These are phyloP conservation scores for Oryza glaberrima DNA, from an alignment of 176 grass and related monocot genomes.

Conservation along the genomic window DNA sequence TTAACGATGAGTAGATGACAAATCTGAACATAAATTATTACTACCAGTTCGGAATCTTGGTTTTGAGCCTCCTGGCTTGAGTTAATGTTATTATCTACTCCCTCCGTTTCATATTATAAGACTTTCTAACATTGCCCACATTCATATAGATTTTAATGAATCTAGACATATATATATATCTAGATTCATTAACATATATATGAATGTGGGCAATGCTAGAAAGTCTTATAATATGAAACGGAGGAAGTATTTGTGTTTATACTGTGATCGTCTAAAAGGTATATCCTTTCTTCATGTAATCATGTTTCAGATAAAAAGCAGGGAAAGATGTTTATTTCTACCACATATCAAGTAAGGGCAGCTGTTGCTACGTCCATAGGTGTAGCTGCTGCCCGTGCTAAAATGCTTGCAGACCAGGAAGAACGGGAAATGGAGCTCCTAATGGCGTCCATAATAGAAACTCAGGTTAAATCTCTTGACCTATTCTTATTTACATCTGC, in stretches of 20 bases:
- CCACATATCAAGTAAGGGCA: conserved; percentile 75
- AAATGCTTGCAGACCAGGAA: conserved; percentile 90
- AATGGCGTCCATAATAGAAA: conserved; percentile 94
- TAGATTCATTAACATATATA: no score
- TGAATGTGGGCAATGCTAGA: no score
- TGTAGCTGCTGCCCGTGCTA: conserved; percentile 83
- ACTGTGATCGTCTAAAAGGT: conserved; percentile 29
- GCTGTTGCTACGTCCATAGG: conserved; percentile 81
- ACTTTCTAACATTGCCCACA: no score
- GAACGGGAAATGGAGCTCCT: conserved; percentile 94
- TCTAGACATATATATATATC: no score
- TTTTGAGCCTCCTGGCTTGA: neutral
- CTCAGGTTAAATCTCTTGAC: conserved; percentile 59
- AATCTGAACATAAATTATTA: neutral
- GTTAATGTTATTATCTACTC: neutral
- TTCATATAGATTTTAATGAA: no score
- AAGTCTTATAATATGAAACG: no score
- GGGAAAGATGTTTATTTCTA: conserved; percentile 56
- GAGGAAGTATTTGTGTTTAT: neutral
- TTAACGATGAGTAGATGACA: neutral
- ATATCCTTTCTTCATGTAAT: conserved; percentile 5
- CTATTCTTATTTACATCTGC: neutral
- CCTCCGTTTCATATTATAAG: no score
- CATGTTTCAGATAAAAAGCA: conserved; percentile 36
- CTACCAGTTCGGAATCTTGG: neutral